Evolutionary conservation across 2,329 filamentous ascomycete species (phyloP), one percentile per base, ranked within the genome.

Genomic region (Furcasterigmium furcatum): DNA sequence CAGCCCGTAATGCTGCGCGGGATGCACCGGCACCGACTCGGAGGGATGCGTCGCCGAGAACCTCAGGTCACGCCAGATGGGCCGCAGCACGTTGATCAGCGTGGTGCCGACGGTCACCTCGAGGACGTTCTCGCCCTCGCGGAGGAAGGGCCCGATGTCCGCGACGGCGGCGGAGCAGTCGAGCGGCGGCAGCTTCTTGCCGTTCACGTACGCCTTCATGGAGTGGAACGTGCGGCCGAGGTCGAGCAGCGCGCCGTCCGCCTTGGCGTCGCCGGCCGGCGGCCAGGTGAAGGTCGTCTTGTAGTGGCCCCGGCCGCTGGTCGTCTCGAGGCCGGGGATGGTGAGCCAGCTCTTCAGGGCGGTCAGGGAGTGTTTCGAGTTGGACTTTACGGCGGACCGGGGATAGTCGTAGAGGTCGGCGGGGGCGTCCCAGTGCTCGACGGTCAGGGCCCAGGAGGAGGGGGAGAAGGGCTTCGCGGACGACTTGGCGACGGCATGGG

Each of bases 391-490:
- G 6, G 46, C 42, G 5, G 22, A 27, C 5, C 32, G 12, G 2
- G 38, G 21, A 12, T 27, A 42, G 14, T 50, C 38, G 6, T 22
- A 10, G 10, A 50, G 29, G 14, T 48, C 29, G 10, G 29, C 34
- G 2, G 48, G 46, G 5, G 46, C 42, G 12, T 48, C 48, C 43
- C 48, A 50, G 9, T 43, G 46, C 16, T 48, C 48, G 12, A 41
- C 30, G 3, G 38, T 16, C 4, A 50, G 39, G 1, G 24, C 22
- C 48, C 48, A 50, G 4, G 30, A 6, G 2, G 9, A 3, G 5
- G 46, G 39, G 18, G 48, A 25, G 19, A 48, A 46, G 8, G 46
- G 3, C 1, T 19, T 22, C 3, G 41, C 9, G n/a, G n/a, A n/a
- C n/a, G n/a, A n/a, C n/a, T n/a, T n/a, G n/a, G n/a, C n/a, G n/a